Evolutionary conservation across 2,329 filamentous ascomycete genomes (phyloP).

Genomic region (Beauveria medogensis): DNA sequence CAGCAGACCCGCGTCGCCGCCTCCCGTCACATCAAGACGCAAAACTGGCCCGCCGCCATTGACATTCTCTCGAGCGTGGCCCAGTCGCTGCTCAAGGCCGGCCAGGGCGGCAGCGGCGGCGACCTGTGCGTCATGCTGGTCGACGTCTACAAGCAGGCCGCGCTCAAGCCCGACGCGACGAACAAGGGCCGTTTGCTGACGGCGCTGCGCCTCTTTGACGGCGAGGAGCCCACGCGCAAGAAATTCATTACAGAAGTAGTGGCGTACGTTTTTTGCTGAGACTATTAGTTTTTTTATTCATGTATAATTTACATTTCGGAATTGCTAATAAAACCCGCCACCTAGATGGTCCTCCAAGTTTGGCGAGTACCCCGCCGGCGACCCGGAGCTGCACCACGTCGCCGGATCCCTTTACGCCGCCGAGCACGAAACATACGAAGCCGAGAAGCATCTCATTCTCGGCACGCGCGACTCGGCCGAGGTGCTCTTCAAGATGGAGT

Average conservation of each 20-base stretch:
- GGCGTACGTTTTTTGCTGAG: slow-evolving; percentile 41
- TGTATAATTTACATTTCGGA: no score
- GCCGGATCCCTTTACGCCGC: slow-evolving; percentile 83
- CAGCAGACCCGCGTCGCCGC: slow-evolving; percentile 96
- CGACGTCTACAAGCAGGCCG: slow-evolving; percentile 84
- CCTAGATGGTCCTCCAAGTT: slow-evolving; percentile 70
- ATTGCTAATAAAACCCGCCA: background rate
- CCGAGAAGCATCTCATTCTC: slow-evolving; percentile 79
- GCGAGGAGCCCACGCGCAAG: slow-evolving; percentile 83
- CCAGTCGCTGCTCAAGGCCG: slow-evolving; percentile 76
- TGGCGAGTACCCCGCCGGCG: slow-evolving; percentile 82
- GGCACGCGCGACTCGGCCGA: slow-evolving; percentile 85
- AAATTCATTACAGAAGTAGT: slow-evolving; percentile 84
- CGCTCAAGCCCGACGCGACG: slow-evolving; percentile 65
- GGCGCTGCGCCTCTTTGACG: slow-evolving; percentile 70
- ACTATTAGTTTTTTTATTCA: background rate
- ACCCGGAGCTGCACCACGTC: slow-evolving; percentile 91
- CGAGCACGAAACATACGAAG: slow-evolving; percentile 87
- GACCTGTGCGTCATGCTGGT: slow-evolving; percentile 82
- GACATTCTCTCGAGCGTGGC: slow-evolving; percentile 82
- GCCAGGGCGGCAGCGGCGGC: slow-evolving; percentile 88
- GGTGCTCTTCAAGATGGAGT: slow-evolving; percentile 74
- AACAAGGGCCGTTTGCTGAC: slow-evolving; percentile 70
- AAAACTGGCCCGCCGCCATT: slow-evolving; percentile 76
- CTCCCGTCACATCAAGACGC: slow-evolving; percentile 82